These are phyloP conservation scores for Coemansia sp. DNA, from an alignment of 192 early-diverging fungal genomes.

Conservation along the genomic window DNA sequence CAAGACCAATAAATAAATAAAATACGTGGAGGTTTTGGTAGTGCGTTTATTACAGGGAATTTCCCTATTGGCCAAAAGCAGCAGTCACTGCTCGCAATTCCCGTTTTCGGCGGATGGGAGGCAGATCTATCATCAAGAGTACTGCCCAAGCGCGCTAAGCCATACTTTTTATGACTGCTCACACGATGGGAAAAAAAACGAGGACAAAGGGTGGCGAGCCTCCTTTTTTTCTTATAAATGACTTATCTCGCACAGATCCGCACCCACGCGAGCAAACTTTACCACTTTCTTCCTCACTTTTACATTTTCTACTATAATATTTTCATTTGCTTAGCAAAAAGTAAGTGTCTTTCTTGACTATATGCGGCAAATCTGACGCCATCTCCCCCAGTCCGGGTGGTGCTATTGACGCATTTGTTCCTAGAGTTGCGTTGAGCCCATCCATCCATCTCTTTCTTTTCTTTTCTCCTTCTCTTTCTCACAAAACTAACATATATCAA, in stretches of 20 bases:
- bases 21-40: constrained; percentile 17
- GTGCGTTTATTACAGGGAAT: not conserved
- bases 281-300: not conserved
- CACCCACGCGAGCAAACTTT: not conserved
- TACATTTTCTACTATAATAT: not conserved
- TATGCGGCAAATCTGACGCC: not conserved
- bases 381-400: constrained; percentile 1
- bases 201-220: not conserved
- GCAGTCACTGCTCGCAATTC: not conserved
- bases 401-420: not conserved
- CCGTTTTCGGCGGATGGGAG: not conserved
- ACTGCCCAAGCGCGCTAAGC: not conserved
- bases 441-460: not conserved
- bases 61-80: not conserved
- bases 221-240: not conserved
- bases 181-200: not conserved
- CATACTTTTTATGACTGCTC: not conserved
- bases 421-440: not conserved
- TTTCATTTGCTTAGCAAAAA: not conserved
- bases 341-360: not conserved
- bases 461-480: not conserved
- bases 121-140: not conserved
- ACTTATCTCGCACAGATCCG: not conserved
- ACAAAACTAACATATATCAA: not conserved
- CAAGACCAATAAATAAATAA: not conserved